Evolutionary conservation across 306 rosid genomes (phyloP).

Genomic region (Vigna reflexopilosa): DNA sequence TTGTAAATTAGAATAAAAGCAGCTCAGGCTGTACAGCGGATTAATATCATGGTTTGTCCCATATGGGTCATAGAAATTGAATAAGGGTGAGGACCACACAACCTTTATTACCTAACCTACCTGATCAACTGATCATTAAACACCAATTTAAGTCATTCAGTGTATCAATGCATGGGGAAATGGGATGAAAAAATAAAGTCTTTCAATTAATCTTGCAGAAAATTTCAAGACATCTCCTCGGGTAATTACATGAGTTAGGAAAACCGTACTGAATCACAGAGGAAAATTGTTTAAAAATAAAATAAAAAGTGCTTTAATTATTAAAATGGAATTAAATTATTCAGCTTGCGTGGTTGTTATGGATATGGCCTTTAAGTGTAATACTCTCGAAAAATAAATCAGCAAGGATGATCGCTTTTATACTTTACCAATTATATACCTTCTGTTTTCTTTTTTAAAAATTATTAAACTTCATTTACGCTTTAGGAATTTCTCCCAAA

Average conservation of each 20-base stretch:
- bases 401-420: neutral
- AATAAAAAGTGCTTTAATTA: neutral
- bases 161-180: conserved; percentile 2
- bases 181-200: neutral
- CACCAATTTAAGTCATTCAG: conserved; percentile 47
- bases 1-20: conserved; percentile 44
- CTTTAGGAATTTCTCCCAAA: conserved; percentile 9
- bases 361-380: neutral
- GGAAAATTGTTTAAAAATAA: neutral
- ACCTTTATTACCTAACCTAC: conserved; percentile 61
- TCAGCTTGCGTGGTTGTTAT: neutral
- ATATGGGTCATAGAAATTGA: conserved; percentile 49
- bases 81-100: conserved; percentile 57
- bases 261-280: neutral
- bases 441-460: neutral
- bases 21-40: conserved; percentile 40
- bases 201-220: conserved; percentile 26
- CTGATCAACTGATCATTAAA: conserved; percentile 51
- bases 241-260: neutral
- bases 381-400: conserved; percentile 13
- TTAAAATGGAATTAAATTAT: conserved; percentile 16
- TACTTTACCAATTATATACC: neutral
- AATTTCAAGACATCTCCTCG: conserved; percentile 14
- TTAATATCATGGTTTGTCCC: conserved; percentile 50
- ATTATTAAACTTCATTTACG: neutral